Evolutionary conservation across 2,329 filamentous ascomycete genomes (phyloP), one percentile per base, ranked within the genome.

Genomic region (Mollisiaceae sp.): DNA sequence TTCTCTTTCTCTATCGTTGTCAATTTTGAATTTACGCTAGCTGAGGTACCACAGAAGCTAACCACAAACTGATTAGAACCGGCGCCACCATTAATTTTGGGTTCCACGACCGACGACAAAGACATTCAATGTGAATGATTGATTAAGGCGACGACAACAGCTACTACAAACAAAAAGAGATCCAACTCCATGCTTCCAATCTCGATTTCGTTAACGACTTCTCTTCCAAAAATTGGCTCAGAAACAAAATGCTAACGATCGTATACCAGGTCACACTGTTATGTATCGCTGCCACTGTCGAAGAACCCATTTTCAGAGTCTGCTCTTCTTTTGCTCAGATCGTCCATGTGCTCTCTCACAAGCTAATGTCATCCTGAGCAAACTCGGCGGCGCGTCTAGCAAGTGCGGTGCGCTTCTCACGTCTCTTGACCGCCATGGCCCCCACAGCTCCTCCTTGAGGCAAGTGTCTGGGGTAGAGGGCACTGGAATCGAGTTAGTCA

Each of bases 11-110:
- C 27, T 9, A 5, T 54, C 9, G 27, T 22, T 24, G 45, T 50
- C 41, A 38, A 50, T 63, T 58, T 52, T 43, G 55, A 43, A 20
- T 50, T 6, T 59, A 45, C 61, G 24, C 35, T 59, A 63, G 22
- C 8, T 41, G 27, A 57, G 47, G 22, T 54, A 6, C 35, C 36
- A 62, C 24, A n/a, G 50, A 35, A 20, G 32, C 61, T 63, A 63
- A 54, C 43, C 55, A n/a, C 22, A 35, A 54, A 35, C 22, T 27
- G 24, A 35, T 54, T 54, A 54, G 50, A 35, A 4, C 24, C 50
- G 50, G 50, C 3, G 32, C 24, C 8, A 35, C 12, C 27, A 54
- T 54, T 20, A 18, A 4, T 18, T 54, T 54, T 8, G 24, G 8
- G 12, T 32, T 15, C 12, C 15, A 54, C 50, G 27, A 54, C 27